Conservation (phyloP, 805 yeast genomes). For the Ogataea paradorogensis region DNA sequence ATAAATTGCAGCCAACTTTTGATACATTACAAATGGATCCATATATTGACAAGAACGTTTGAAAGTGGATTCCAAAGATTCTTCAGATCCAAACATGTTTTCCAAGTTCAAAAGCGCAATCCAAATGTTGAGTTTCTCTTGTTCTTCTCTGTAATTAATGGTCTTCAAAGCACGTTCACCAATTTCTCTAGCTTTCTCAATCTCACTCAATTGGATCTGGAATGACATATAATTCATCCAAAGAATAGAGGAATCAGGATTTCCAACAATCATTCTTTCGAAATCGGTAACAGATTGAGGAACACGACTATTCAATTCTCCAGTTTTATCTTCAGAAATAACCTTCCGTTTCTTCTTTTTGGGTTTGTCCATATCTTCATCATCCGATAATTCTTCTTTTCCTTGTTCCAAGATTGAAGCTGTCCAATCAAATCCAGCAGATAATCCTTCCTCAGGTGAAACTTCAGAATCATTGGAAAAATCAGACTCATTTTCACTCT, state of each 20-base stretch:
- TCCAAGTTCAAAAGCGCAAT: conserved; percentile 92
- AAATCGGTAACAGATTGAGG: conserved; percentile 92
- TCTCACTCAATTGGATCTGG: conserved; percentile 90
- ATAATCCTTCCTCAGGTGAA: conserved; percentile 52
- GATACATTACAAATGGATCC: conserved; percentile 84
- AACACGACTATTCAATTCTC: conserved; percentile 74
- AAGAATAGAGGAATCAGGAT: conserved; percentile 86
- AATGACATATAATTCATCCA: conserved; percentile 99
- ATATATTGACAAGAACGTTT: conserved; percentile 83
- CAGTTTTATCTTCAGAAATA: conserved; percentile 75
- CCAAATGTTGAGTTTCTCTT: conserved; percentile 93
- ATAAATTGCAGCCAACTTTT: conserved; percentile 72
- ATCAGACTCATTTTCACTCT: conserved; percentile 25
- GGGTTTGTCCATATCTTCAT: conserved; percentile 43
- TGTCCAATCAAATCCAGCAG: conserved; percentile 95
- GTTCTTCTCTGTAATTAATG: conserved; percentile 86
- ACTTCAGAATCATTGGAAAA: conserved; percentile 23
- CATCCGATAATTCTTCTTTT: conserved; percentile 50
- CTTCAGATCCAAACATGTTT: conserved; percentile 86
- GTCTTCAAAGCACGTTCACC: conserved; percentile 91
- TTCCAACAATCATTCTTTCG: conserved; percentile 86
- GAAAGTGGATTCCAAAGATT: conserved; percentile 75
- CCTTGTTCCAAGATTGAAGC: conserved; percentile 85
- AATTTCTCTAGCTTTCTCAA: conserved; percentile 91
- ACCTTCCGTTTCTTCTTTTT: conserved; percentile 41